Evolutionary conservation across 805 yeast species (phyloP).

Genomic region (Zygoascus ofunaensis): DNA sequence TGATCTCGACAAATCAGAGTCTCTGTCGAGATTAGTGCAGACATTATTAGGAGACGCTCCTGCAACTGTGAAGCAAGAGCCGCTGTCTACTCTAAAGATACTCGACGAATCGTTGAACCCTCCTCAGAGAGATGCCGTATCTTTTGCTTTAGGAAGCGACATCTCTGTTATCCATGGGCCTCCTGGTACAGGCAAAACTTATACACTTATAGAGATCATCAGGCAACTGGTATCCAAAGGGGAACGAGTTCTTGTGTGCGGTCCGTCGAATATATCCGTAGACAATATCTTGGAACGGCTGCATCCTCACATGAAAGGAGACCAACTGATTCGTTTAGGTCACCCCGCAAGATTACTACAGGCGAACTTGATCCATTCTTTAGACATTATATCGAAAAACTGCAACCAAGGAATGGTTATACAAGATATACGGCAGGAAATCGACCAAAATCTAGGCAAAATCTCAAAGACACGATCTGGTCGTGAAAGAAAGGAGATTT

Average conservation of each 20-base stretch:
- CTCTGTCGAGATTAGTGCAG: slow-evolving; percentile 35
- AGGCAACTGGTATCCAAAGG: slow-evolving; percentile 52
- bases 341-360: slow-evolving; percentile 83
- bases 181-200: slow-evolving; percentile 80
- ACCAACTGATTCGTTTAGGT: slow-evolving; percentile 68
- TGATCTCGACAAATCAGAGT: slow-evolving; percentile 45
- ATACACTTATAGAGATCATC: slow-evolving; percentile 72
- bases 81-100: slow-evolving; percentile 21
- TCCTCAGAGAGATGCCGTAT: slow-evolving; percentile 68
- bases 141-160: slow-evolving; percentile 48
- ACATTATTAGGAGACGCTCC: slow-evolving; percentile 38
- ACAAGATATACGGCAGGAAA: slow-evolving; percentile 61
- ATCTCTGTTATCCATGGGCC: slow-evolving; percentile 63
- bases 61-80: slow-evolving; percentile 20
- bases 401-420: slow-evolving; percentile 53
- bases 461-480: slow-evolving; percentile 52
- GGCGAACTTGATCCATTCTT: slow-evolving; percentile 55
- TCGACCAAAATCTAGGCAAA: slow-evolving; percentile 44
- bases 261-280: slow-evolving; percentile 87
- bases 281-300: slow-evolving; percentile 84
- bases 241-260: slow-evolving; percentile 71
- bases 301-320: slow-evolving; percentile 34
- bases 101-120: slow-evolving; percentile 44
- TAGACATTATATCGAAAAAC: slow-evolving; percentile 59
- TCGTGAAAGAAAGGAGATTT: slow-evolving; percentile 55